These are phyloP conservation scores for Xylaria sp. DNA, from an alignment of 2,329 filamentous ascomycete species.

Conservation along the genomic window DNA sequence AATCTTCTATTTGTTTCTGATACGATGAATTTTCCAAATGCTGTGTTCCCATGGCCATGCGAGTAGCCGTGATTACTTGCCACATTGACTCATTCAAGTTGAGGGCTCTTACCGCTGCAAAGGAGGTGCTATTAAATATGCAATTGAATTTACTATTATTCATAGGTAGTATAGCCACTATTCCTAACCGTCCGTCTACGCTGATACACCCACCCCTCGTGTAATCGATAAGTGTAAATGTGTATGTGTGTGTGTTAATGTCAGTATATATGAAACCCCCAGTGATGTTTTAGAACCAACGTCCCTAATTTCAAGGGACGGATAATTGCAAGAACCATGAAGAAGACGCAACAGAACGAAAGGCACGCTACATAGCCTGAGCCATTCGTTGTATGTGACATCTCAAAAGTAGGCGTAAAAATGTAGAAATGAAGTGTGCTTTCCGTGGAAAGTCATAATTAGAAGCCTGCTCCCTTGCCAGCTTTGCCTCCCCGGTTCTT, in stretches of 20 bases:
- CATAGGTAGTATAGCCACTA: constrained; percentile 24
- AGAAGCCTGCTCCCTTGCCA: constrained; percentile 31
- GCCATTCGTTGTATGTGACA: neutral
- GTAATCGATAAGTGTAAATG: constrained; percentile 1
- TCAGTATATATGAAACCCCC: constrained; percentile 12
- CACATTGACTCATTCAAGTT: constrained; percentile 23
- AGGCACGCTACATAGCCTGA: neutral
- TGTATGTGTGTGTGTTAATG: constrained; percentile 11
- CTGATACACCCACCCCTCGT: neutral
- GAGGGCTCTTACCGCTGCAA: neutral
- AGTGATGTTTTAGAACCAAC: neutral
- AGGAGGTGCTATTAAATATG: neutral
- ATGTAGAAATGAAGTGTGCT: neutral
- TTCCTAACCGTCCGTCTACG: constrained; percentile 10
- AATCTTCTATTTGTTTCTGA: constrained; percentile 14
- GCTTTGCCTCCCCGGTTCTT: constrained; percentile 39
- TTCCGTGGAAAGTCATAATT: constrained; percentile 1
- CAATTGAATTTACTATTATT: constrained; percentile 10
- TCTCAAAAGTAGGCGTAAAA: neutral
- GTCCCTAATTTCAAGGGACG: neutral
- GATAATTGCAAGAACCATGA: constrained; percentile 11
- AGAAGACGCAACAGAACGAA: constrained; percentile 1
- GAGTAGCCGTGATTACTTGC: constrained; percentile 23
- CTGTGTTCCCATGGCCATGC: constrained; percentile 27
- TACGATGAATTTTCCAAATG: neutral